phyloP scores from a whole-genome alignment of 1,139 yeast genomes.

The Pneumocystis canis region DNA sequence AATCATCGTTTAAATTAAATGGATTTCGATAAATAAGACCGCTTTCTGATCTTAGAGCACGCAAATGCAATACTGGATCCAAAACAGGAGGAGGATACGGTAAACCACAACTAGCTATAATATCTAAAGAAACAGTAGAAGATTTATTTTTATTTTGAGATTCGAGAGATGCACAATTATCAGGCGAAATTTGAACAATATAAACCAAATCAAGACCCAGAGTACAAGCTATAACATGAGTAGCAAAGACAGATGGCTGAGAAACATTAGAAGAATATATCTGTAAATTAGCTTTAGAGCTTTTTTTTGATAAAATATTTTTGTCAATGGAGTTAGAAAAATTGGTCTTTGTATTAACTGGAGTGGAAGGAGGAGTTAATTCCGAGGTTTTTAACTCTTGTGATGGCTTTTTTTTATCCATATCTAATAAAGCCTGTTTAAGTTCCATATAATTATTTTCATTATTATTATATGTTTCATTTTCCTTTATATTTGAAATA shows the following conservation, averaged over 20 bases:
- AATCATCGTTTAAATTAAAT: slow-evolving; percentile 25
- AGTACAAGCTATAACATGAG: slow-evolving; percentile 11
- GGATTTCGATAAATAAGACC: slow-evolving; percentile 22
- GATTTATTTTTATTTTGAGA: not conserved
- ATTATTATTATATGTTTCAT: not conserved
- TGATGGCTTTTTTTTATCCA: not conserved
- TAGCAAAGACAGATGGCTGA: slow-evolving; percentile 5
- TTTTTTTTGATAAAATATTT: not conserved
- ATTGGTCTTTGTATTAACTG: not conserved
- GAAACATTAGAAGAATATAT: not conserved
- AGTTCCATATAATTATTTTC: not conserved
- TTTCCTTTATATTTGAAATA: not conserved
- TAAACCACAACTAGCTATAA: slow-evolving; percentile 17
- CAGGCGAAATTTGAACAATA: slow-evolving; percentile 30
- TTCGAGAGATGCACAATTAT: slow-evolving; percentile 43
- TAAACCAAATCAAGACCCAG: slow-evolving; percentile 11
- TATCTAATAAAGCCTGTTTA: not conserved
- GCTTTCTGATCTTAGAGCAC: slow-evolving; percentile 27
- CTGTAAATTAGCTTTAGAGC: not conserved
- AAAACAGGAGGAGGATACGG: slow-evolving; percentile 15
- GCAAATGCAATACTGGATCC: slow-evolving; percentile 17
- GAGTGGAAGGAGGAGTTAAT: not conserved
- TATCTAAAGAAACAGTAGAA: slow-evolving; percentile 12
- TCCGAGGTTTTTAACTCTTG: not conserved
- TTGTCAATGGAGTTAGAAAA: not conserved